Conservation (phyloP, 805 yeast species). For the Nakazawaea siamensis region DNA sequence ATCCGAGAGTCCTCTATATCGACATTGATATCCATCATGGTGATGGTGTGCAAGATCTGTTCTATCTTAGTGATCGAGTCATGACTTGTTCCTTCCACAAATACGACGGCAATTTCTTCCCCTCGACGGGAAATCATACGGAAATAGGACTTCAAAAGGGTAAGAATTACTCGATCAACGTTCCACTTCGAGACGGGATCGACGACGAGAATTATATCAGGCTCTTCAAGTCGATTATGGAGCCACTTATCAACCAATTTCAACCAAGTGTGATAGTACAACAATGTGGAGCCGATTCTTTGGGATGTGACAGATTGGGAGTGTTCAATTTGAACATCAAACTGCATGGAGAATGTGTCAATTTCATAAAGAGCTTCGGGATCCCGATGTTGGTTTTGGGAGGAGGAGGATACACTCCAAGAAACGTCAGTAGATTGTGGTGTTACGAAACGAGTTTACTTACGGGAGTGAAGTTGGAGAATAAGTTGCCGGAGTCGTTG, state of each 20-base stretch:
- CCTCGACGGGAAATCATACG: conserved; percentile 91
- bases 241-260: conserved; percentile 83
- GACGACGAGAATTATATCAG: conserved; percentile 82
- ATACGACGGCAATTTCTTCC: conserved; percentile 90
- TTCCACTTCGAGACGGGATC: conserved; percentile 91
- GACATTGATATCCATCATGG: conserved; percentile 97
- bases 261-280: conserved; percentile 92
- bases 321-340: conserved; percentile 86
- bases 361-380: conserved; percentile 80
- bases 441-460: conserved; percentile 90
- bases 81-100: conserved; percentile 96
- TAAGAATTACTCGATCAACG: conserved; percentile 78
- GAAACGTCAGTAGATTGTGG: conserved; percentile 94
- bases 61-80: conserved; percentile 88
- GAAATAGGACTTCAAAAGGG: conserved; percentile 89
- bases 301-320: conserved; percentile 89
- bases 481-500: conserved; percentile 63
- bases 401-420: conserved; percentile 97
- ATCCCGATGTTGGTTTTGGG: conserved; percentile 88
- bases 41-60: conserved; percentile 97
- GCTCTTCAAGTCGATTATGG: conserved; percentile 76
- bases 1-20: conserved; percentile 86
- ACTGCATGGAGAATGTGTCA: conserved; percentile 95
- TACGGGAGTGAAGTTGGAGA: conserved; percentile 67
- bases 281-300: conserved; percentile 96